Percentiles rank a stretch among this genome's conserved stretches.
phyloP scores from a whole-genome alignment of 768 basidiomycete genomes.

The Mycena kentingensis region DNA sequence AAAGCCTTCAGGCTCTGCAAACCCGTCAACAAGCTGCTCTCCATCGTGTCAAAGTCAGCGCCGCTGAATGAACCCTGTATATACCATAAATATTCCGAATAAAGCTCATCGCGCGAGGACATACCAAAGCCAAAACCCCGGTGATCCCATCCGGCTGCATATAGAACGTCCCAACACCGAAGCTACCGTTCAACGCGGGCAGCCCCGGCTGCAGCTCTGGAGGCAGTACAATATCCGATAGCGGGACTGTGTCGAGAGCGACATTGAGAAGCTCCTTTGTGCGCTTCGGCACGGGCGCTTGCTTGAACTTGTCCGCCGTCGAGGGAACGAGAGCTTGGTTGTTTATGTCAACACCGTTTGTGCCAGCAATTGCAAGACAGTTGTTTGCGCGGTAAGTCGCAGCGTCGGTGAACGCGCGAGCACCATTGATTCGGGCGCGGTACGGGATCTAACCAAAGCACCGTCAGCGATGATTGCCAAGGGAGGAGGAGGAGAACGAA shows the following conservation, averaged over 20 bases:
- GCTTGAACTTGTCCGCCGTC: slow-evolving; percentile 36
- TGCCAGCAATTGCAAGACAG: slow-evolving; percentile 49
- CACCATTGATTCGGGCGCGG: slow-evolving; percentile 51
- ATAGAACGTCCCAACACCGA: slow-evolving; percentile 55
- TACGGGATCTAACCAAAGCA: slow-evolving; percentile 49
- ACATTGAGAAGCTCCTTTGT: slow-evolving; percentile 48
- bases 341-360: slow-evolving; percentile 50
- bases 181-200: slow-evolving; percentile 45
- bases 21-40: slow-evolving; percentile 47
- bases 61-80: slow-evolving; percentile 54
- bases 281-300: slow-evolving; percentile 38
- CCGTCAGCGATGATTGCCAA: not conserved
- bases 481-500: slow-evolving; percentile 27
- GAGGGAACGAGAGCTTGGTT: slow-evolving; percentile 16
- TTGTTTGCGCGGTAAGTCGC: slow-evolving; percentile 54
- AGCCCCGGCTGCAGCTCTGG: slow-evolving; percentile 40
- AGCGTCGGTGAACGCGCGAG: slow-evolving; percentile 51
- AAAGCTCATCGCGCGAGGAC: slow-evolving; percentile 16
- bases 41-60: slow-evolving; percentile 41
- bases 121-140: slow-evolving; percentile 32
- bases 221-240: slow-evolving; percentile 46
- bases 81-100: slow-evolving; percentile 39
- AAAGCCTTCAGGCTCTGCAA: slow-evolving; percentile 45
- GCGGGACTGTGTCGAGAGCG: slow-evolving; percentile 47
- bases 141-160: slow-evolving; percentile 53